Base-by-base conservation (phyloP, 2,329 filamentous ascomycete genomes). In the Rugonectria rugulosa region DNA sequence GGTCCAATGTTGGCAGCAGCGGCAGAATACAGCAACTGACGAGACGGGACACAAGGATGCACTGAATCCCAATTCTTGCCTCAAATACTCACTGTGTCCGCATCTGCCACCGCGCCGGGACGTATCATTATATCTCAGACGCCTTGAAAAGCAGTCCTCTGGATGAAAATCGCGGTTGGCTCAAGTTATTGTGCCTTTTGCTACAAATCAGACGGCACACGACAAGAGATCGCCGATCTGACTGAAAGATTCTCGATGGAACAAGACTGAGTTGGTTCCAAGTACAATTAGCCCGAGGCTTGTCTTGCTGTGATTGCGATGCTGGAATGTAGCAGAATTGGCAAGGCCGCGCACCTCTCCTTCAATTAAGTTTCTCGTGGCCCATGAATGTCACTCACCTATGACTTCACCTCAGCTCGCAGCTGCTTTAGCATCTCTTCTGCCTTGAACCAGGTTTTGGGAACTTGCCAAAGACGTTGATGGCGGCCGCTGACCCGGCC, bases 81-180 rank as follows among this genome's bases (percentile, higher is more conserved):
- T 0, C 89, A 89, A 0, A 90, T 87, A 0, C 76, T 92, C 0
- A 84, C 91, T 40, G 90, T 89, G 0, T 89, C 90, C 6, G 87
- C 86, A 1, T 79, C 89, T 66, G 88, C 89, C 0, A 84, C 85
- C 1, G 89, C 91, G 64, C 77, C 92, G 9, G 85, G 90, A 50
- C 90, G 89, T 20, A 86, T 92, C 38, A 90, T 94, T 45, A 88
- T 92, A 14, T 92, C 89, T 0, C 92, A 86, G 71, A 79, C 81
- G 6, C 83, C 80, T 2, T 94, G 90, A 90, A 81, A 88, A 15
- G 83, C 84, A 36, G 91, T 92, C 48, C 92, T 92, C 75, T 92
- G 88, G 86, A 77, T 93, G 0, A 89, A 92, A 68, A 85, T 87
- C 1, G 89, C n/a, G n/a, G n/a, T n/a, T n/a, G n/a, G n/a, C n/a